Conservation (phyloP, 345 rosid species). For the Moricandia arvensis region DNA sequence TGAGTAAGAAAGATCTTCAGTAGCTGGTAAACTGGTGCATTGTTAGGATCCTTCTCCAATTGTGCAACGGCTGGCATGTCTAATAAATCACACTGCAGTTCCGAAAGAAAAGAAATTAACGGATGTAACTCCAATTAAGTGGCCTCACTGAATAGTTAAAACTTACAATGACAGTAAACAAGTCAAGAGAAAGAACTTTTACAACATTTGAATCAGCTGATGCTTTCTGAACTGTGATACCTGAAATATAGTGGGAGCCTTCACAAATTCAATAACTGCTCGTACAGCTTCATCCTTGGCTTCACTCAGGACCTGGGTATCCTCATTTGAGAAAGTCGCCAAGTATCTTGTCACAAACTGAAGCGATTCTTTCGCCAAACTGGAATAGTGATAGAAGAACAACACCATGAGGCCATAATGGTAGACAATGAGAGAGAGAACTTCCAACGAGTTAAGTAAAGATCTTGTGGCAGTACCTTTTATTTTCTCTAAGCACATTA, state of each 20-base stretch:
- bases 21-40: conserved; percentile 71
- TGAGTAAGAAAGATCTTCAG: conserved; percentile 79
- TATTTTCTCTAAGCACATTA: conserved; percentile 67
- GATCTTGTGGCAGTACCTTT: conserved; percentile 49
- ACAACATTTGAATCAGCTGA: background rate
- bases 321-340: conserved; percentile 80
- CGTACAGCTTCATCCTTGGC: conserved; percentile 90
- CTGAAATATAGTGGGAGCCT: conserved; percentile 81
- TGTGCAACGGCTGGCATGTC: conserved; percentile 86
- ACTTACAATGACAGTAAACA: background rate
- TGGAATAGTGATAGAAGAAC: conserved; percentile 29
- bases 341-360: conserved; percentile 76
- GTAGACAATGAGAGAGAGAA: background rate
- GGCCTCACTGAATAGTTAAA: background rate
- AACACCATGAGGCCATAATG: conserved; percentile 1
- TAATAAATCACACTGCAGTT: conserved; percentile 83
- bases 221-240: conserved; percentile 37
- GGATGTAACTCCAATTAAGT: background rate
- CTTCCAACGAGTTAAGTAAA: background rate
- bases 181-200: background rate
- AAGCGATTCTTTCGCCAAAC: conserved; percentile 70
- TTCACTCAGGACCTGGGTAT: conserved; percentile 55
- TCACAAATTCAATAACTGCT: conserved; percentile 75
- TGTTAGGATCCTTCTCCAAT: conserved; percentile 74
- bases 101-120: background rate